phyloP scores from a whole-genome alignment of 2,329 filamentous ascomycete genomes.

The Pseudogymnoascus sp. region DNA sequence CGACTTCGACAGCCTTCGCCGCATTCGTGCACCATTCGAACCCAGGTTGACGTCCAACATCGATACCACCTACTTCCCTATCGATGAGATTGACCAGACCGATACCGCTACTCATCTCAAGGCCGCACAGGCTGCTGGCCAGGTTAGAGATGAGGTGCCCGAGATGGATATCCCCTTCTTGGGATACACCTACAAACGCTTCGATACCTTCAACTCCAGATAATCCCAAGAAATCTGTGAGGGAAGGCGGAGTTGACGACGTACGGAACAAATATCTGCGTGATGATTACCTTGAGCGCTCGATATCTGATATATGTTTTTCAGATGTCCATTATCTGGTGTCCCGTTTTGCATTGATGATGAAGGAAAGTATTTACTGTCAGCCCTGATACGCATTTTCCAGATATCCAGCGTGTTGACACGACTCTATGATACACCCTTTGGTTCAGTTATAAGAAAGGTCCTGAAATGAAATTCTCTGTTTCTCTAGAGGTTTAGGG shows the following conservation, averaged over 20 bases:
- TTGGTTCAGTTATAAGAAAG: conserved; percentile 6
- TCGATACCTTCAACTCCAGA: conserved; percentile 41
- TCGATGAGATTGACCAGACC: conserved; percentile 95
- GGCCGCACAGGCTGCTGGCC: conserved; percentile 57
- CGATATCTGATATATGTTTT: conserved; percentile 7
- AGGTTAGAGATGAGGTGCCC: conserved; percentile 63
- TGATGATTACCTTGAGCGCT: conserved; percentile 3
- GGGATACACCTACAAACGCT: conserved; percentile 96
- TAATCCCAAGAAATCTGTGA: neutral
- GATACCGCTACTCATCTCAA: conserved; percentile 83
- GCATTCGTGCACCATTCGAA: conserved; percentile 92
- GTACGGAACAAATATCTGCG: conserved; percentile 1
- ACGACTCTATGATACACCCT: conserved; percentile 5
- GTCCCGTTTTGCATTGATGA: conserved; percentile 7
- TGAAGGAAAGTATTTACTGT: conserved; percentile 2
- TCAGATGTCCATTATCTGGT: conserved; percentile 6
- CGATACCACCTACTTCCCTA: conserved; percentile 97
- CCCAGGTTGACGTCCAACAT: conserved; percentile 87
- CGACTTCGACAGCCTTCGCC: conserved; percentile 84
- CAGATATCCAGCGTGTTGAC: conserved; percentile 7
- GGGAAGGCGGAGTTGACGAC: conserved; percentile 5
- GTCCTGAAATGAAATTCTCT: neutral
- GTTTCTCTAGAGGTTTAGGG: conserved; percentile 5
- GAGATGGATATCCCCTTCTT: conserved; percentile 96
- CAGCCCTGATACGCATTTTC: neutral